These are phyloP conservation scores for Suhomyces tanzawaensis DNA, from an alignment of 805 yeast genomes.

Conservation along the genomic window DNA sequence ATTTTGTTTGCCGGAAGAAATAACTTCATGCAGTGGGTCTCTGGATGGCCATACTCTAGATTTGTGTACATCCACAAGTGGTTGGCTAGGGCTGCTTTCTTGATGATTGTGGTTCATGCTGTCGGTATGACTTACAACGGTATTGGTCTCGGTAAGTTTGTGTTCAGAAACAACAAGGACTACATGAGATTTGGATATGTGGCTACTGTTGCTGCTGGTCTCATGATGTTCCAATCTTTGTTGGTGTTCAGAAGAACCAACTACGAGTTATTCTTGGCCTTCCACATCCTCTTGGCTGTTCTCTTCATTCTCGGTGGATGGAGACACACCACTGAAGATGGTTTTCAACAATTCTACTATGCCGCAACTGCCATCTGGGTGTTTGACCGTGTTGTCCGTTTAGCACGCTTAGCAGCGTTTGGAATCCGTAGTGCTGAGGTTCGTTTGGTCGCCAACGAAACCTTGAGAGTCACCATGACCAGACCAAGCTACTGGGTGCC, in stretches of 20 bases:
- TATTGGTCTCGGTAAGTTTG: constrained; percentile 32
- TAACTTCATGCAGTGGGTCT: constrained; percentile 20
- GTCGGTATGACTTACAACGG: constrained; percentile 31
- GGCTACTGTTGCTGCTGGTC: constrained; percentile 31
- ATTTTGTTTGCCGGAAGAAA: constrained; percentile 58
- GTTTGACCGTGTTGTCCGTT: constrained; percentile 35
- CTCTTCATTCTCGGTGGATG: constrained; percentile 54
- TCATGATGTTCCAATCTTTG: constrained; percentile 48
- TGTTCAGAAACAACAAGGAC: constrained; percentile 24
- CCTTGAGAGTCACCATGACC: constrained; percentile 45
- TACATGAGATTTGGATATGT: constrained; percentile 37
- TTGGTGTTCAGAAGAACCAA: constrained; percentile 48
- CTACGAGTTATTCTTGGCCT: constrained; percentile 50
- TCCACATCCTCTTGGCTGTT: constrained; percentile 34
- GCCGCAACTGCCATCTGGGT: constrained; percentile 38
- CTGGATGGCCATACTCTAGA: constrained; percentile 44
- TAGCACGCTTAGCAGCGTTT: constrained; percentile 31
- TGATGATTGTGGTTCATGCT: constrained; percentile 54
- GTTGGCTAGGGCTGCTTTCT: constrained; percentile 51
- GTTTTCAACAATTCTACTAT: constrained; percentile 21
- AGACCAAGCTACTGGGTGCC: constrained; percentile 51
- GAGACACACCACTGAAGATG: constrained; percentile 45
- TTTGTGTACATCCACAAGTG: constrained; percentile 67
- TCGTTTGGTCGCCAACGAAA: constrained; percentile 41
- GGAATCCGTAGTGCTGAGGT: constrained; percentile 40